Evolutionary conservation across 495 filamentous ascomycete species (phyloP).

Genomic region (Patellaria atrata): DNA sequence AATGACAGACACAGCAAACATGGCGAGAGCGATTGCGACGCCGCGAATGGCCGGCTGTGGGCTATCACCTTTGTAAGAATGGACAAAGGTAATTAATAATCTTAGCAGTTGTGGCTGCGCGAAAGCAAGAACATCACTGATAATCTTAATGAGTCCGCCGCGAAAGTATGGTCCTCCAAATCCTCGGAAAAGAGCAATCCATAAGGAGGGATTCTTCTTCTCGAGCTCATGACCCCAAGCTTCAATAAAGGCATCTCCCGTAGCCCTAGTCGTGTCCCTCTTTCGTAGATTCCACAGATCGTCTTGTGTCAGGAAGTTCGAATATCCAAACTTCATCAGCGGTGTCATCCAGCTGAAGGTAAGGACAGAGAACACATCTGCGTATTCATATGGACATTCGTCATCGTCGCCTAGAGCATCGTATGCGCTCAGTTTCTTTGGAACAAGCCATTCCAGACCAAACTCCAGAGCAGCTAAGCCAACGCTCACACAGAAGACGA

Average conservation of each 20-base stretch:
- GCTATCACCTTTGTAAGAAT: constrained; percentile 50
- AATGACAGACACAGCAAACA: constrained; percentile 76
- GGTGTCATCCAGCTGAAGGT: constrained; percentile 99
- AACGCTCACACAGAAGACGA: constrained; percentile 58
- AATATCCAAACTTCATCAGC: constrained; percentile 92
- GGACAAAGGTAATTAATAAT: constrained; percentile 70
- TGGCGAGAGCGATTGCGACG: constrained; percentile 73
- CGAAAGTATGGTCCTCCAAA: constrained; percentile 74
- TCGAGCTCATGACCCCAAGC: constrained; percentile 66
- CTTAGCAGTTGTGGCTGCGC: constrained; percentile 84
- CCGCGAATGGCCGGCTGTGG: constrained; percentile 69
- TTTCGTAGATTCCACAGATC: constrained; percentile 89
- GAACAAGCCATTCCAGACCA: constrained; percentile 73
- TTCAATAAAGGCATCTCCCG: constrained; percentile 49
- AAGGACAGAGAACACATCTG: constrained; percentile 82
- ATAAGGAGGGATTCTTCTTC: constrained; percentile 68
- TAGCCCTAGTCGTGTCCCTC: constrained; percentile 59
- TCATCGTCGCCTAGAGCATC: constrained; percentile 73
- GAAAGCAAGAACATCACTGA: constrained; percentile 74
- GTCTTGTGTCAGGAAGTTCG: constrained; percentile 82
- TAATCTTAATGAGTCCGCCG: constrained; percentile 68
- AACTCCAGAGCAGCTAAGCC: constrained; percentile 64
- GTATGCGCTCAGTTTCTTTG: constrained; percentile 76
- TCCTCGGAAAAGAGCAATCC: constrained; percentile 73
- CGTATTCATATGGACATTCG: constrained; percentile 90